These are phyloP conservation scores for Albugo candida DNA, from an alignment of 352 stramenopile genomes.

Conservation along the genomic window DNA sequence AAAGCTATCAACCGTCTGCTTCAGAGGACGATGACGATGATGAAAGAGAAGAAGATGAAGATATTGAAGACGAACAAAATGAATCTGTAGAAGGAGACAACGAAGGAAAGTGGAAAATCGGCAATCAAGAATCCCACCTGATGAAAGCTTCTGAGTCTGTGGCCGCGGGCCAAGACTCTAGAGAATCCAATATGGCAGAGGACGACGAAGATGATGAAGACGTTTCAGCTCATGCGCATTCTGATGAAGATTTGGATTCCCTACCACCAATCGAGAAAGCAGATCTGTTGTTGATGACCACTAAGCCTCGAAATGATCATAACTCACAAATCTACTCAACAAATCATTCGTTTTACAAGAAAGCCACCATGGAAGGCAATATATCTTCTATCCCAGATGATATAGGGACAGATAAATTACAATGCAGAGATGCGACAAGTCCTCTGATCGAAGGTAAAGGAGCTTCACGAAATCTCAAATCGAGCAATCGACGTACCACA, in stretches of 20 bases:
- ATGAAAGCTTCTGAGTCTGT: not conserved
- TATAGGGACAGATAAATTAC: no score
- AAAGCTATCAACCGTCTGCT: constrained; percentile 37
- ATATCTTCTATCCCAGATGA: no score
- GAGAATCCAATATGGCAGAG: not conserved
- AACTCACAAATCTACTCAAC: not conserved
- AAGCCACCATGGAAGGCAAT: not conserved
- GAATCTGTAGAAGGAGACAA: constrained; percentile 9
- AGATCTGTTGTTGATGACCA: constrained; percentile 1
- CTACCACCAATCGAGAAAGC: constrained; percentile 33
- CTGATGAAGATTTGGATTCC: constrained; percentile 56
- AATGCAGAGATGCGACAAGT: no score
- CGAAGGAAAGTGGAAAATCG: constrained; percentile 9
- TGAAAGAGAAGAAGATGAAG: constrained; percentile 6
- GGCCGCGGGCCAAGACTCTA: not conserved
- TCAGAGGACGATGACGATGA: constrained; percentile 21
- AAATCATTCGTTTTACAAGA: not conserved
- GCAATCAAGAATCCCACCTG: not conserved
- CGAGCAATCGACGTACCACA: constrained; percentile 18
- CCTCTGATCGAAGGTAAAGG: no score
- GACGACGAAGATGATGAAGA: constrained; percentile 41
- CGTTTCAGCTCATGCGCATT: constrained; percentile 46
- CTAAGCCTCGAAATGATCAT: not conserved
- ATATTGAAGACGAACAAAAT: constrained; percentile 9
- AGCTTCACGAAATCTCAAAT: not conserved